These are phyloP conservation scores for Protoeuglena noctilucae DNA, from an alignment of 139 green algal genomes.

Conservation along the genomic window DNA sequence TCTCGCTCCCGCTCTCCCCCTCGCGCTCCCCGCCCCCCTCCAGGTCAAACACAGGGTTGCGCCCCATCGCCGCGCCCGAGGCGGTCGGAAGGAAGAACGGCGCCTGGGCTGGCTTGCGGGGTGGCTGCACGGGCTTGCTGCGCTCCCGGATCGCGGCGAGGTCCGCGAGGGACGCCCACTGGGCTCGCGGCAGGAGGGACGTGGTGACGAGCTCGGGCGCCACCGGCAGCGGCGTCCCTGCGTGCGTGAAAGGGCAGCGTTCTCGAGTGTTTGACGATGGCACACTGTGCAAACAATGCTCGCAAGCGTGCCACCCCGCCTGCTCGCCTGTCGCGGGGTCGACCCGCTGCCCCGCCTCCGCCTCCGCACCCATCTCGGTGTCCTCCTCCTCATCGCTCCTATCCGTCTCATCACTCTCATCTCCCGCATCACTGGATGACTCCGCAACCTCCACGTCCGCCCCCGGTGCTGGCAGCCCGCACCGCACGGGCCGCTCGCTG, in stretches of 20 bases:
- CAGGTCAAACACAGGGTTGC: slow-evolving; percentile 38
- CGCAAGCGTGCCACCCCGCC: slow-evolving; percentile 3
- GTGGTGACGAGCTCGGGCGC: slow-evolving; percentile 62
- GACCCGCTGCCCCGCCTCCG: not conserved
- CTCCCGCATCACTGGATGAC: slow-evolving; percentile 34
- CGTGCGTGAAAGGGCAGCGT: not conserved
- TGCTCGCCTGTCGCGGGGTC: not conserved
- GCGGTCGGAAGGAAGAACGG: slow-evolving; percentile 95
- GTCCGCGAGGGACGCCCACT: slow-evolving; percentile 77
- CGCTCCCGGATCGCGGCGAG: slow-evolving; percentile 81
- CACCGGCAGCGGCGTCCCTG: slow-evolving; percentile 27
- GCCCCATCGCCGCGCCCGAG: slow-evolving; percentile 11
- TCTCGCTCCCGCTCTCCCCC: not conserved
- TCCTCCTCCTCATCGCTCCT: not conserved
- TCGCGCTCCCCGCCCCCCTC: not conserved
- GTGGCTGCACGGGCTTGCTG: slow-evolving; percentile 69
- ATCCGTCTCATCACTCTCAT: slow-evolving; percentile 2
- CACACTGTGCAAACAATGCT: not conserved
- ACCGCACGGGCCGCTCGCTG: not conserved
- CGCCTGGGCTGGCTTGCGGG: slow-evolving; percentile 79
- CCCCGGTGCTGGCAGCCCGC: not conserved
- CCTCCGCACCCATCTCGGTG: slow-evolving; percentile 26
- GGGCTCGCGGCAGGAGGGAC: slow-evolving; percentile 58
- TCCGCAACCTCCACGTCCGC: slow-evolving; percentile 5
- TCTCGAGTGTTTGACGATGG: not conserved